phyloP scores from a whole-genome alignment of 306 rosid genomes.

The Lathyrus oleraceus region DNA sequence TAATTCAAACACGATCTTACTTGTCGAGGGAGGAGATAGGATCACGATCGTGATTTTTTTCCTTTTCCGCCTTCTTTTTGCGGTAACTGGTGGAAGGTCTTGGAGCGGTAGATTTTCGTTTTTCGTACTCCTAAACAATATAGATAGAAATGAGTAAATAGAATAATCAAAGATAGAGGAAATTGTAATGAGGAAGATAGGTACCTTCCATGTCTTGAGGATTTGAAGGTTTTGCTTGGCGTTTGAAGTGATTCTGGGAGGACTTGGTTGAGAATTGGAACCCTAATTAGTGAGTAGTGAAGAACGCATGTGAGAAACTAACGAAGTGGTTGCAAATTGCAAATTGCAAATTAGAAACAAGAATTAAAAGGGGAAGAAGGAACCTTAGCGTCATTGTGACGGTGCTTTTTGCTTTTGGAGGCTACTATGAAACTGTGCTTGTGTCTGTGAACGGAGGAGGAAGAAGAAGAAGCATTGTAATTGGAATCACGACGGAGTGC shows the following conservation, averaged over 20 bases:
- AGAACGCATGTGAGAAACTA: no score
- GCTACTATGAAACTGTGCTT: neutral
- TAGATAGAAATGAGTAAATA: neutral
- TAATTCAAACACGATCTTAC: conserved; percentile 37
- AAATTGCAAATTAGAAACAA: no score
- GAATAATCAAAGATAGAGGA: neutral
- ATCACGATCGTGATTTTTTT: conserved; percentile 54
- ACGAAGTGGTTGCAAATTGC: no score
- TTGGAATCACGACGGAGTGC: neutral
- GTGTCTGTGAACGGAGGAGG: neutral
- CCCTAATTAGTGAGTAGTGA: neutral
- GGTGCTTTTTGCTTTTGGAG: neutral
- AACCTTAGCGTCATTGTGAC: conserved; percentile 24
- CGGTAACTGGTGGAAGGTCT: conserved; percentile 91
- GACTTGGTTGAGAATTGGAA: conserved; percentile 40
- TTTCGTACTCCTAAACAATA: conserved; percentile 62
- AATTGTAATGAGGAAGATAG: neutral
- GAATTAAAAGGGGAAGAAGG: neutral
- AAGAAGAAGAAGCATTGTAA: neutral
- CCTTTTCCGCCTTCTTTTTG: conserved; percentile 72
- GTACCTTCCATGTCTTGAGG: conserved; percentile 73
- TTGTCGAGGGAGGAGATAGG: conserved; percentile 73
- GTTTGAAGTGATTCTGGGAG: conserved; percentile 81
- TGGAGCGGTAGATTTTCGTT: conserved; percentile 53
- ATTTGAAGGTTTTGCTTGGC: conserved; percentile 86